Conservation (phyloP, 208 protist genomes). For the Leishmania martiniquensis region DNA sequence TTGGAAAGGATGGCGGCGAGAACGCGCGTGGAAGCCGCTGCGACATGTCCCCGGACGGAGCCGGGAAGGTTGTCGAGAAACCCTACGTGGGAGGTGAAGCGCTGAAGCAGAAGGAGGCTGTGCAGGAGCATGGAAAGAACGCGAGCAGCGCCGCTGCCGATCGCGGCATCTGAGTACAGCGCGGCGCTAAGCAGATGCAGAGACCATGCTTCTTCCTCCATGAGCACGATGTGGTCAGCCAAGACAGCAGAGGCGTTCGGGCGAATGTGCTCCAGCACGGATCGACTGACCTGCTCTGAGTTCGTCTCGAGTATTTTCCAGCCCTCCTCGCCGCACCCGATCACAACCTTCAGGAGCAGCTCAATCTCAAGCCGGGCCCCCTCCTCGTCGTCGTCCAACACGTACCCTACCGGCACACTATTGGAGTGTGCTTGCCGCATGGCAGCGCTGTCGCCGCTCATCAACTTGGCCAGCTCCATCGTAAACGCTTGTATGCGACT, state of each 20-base stretch:
- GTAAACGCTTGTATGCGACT: slow-evolving; percentile 26
- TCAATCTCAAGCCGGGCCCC: slow-evolving; percentile 47
- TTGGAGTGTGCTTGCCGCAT: not conserved
- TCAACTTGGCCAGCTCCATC: slow-evolving; percentile 13
- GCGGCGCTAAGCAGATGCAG: slow-evolving; percentile 32
- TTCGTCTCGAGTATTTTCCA: slow-evolving; percentile 25
- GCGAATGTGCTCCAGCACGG: slow-evolving; percentile 15
- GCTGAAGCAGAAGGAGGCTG: slow-evolving; percentile 22
- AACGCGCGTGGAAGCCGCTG: slow-evolving; percentile 13
- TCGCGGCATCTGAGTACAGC: slow-evolving; percentile 22
- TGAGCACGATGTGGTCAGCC: slow-evolving; percentile 14
- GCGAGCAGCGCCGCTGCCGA: slow-evolving; percentile 17
- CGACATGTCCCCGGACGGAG: slow-evolving; percentile 27
- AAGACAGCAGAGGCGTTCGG: not conserved
- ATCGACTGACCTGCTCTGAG: slow-evolving; percentile 10
- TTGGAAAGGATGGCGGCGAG: slow-evolving; percentile 28
- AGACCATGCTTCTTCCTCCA: slow-evolving; percentile 36
- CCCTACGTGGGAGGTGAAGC: slow-evolving; percentile 1
- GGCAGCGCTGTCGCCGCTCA: slow-evolving; percentile 4
- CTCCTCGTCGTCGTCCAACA: slow-evolving; percentile 49
- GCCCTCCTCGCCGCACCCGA: slow-evolving; percentile 40
- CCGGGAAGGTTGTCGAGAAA: slow-evolving; percentile 17
- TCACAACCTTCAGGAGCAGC: slow-evolving; percentile 40
- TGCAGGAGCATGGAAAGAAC: slow-evolving; percentile 31
- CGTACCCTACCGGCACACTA: slow-evolving; percentile 22